Evolutionary conservation across 306 rosid genomes (phyloP).

Genomic region (Ochetophila trinervis): DNA sequence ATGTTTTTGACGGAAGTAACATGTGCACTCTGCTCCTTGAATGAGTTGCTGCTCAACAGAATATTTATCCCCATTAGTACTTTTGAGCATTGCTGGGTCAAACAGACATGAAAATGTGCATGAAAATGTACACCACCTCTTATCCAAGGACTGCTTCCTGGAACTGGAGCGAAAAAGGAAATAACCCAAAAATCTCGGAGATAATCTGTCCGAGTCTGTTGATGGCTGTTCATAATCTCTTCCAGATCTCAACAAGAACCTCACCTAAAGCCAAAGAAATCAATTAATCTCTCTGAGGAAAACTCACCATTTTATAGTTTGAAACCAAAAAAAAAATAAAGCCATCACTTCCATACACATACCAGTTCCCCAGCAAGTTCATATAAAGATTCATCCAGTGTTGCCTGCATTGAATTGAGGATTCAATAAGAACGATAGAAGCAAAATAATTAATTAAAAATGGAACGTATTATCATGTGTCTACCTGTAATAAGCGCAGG

Average conservation of each 20-base stretch:
- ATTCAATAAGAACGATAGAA: conserved; percentile 5
- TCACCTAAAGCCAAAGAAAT: conserved; percentile 55
- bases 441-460: not conserved
- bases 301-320: conserved; percentile 16
- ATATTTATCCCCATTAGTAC: conserved; percentile 17
- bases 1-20: conserved; percentile 81
- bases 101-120: conserved; percentile 17
- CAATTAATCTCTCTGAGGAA: conserved; percentile 16
- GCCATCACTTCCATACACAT: conserved; percentile 15
- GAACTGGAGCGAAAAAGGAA: conserved; percentile 70
- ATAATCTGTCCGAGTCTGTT: conserved; percentile 57
- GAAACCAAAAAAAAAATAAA: conserved; percentile 9
- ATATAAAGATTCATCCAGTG: conserved; percentile 90
- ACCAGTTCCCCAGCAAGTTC: conserved; percentile 99
- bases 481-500: conserved; percentile 78
- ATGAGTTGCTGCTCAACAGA: conserved; percentile 55
- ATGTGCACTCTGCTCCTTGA: conserved; percentile 89
- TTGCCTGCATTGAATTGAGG: conserved; percentile 61
- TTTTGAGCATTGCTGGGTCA: conserved; percentile 9
- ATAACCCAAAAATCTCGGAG: conserved; percentile 92
- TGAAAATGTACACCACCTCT: conserved; percentile 43
- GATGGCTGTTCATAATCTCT: conserved; percentile 77
- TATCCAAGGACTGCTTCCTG: conserved; percentile 65
- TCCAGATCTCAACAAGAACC: conserved; percentile 97
- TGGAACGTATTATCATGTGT: conserved; percentile 11